Percentiles rank a stretch among this genome's conserved stretches.
These are phyloP conservation scores for Cryptococcus sp. DNA, from an alignment of 1,284 basidiomycete species.

Conservation along the genomic window DNA sequence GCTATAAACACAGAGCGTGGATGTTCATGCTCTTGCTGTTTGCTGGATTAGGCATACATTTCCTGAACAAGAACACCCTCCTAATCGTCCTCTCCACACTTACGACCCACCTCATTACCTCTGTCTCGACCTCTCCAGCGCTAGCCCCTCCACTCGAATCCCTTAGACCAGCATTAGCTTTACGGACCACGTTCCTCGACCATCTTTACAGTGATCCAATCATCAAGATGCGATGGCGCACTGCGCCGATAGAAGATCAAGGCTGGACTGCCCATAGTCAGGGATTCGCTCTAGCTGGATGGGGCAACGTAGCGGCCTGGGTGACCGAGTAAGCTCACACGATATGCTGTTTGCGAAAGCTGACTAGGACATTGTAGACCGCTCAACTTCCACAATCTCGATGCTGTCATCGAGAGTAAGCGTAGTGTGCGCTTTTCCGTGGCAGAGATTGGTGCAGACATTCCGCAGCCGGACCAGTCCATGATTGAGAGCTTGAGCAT, in stretches of 20 bases:
- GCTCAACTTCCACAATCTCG: conserved; percentile 41
- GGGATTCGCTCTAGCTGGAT: conserved; percentile 27
- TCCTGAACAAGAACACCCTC: conserved; percentile 19
- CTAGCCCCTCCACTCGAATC: conserved; percentile 26
- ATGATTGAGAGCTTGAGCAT: conserved; percentile 16
- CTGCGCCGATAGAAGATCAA: conserved; percentile 3
- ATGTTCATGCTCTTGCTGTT: background rate
- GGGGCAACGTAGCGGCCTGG: conserved; percentile 30
- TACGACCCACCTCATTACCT: conserved; percentile 36
- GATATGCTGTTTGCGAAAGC: background rate
- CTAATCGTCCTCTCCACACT: conserved; percentile 37
- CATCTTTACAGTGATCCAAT: conserved; percentile 14
- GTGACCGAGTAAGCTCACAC: conserved; percentile 36
- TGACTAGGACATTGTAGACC: conserved; percentile 16
- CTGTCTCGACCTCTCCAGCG: conserved; percentile 25
- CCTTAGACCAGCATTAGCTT: conserved; percentile 26
- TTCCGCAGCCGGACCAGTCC: conserved; percentile 1
- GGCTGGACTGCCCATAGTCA: conserved; percentile 28
- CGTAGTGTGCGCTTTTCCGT: conserved; percentile 31
- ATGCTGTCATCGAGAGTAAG: conserved; percentile 36
- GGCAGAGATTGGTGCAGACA: conserved; percentile 27
- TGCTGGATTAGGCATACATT: conserved; percentile 29
- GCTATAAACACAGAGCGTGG: no score
- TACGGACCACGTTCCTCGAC: conserved; percentile 40
- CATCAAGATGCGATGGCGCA: conserved; percentile 9